phyloP scores from a whole-genome alignment of 805 yeast species.

The Suhomyces sp. region DNA sequence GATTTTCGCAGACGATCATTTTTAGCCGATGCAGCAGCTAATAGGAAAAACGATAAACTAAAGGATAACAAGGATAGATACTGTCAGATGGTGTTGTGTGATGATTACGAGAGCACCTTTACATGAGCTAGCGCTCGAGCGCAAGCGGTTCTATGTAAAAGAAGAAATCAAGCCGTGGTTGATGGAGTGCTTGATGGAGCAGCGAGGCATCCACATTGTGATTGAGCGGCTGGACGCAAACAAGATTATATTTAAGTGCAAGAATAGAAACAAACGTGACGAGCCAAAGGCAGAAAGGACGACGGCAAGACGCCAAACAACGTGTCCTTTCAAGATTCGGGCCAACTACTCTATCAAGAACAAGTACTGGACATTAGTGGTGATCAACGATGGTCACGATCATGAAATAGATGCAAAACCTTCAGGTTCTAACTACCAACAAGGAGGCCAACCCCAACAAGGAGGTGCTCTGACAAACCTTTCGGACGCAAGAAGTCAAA shows the following conservation, averaged over 20 bases:
- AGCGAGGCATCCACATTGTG: constrained; percentile 52
- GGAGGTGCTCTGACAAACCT: background rate
- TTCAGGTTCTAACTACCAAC: too few species aligned
- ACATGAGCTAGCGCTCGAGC: constrained; percentile 19
- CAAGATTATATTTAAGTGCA: constrained; percentile 63
- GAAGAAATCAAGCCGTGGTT: constrained; percentile 63
- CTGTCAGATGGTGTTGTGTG: background rate
- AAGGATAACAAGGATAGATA: too few species aligned
- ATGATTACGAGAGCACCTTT: constrained; percentile 2
- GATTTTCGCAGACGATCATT: background rate
- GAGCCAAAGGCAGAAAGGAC: constrained; percentile 12
- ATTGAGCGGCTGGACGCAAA: constrained; percentile 61
- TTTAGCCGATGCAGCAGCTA: background rate
- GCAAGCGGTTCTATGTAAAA: constrained; percentile 30
- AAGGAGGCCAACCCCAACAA: too few species aligned
- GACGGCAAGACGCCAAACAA: constrained; percentile 21
- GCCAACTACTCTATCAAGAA: constrained; percentile 57
- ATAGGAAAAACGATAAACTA: background rate
- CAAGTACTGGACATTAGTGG: constrained; percentile 56
- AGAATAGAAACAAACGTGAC: constrained; percentile 22
- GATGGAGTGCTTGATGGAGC: constrained; percentile 40
- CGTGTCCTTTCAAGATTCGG: constrained; percentile 63
- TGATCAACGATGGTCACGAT: constrained; percentile 58
- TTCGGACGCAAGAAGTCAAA: background rate
- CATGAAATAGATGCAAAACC: constrained; percentile 27